Conservation (phyloP, 2,329 filamentous ascomycete genomes). For the Diaporthe sp. region DNA sequence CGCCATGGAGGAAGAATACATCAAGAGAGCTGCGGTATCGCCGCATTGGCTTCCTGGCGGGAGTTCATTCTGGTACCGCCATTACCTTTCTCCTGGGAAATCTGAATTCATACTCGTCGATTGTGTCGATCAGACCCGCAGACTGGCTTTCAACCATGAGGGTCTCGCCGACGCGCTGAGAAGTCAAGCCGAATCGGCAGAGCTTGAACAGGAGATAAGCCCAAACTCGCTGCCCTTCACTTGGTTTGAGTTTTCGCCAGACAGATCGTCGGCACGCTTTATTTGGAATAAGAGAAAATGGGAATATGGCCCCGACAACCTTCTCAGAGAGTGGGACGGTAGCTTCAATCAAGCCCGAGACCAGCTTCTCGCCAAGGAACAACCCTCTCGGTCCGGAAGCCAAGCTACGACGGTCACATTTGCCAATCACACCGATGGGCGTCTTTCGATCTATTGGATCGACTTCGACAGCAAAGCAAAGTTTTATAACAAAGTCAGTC, state of each 20-base stretch:
- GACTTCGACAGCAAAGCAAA: neutral
- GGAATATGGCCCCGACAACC: neutral
- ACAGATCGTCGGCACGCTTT: neutral
- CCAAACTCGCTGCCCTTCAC: neutral
- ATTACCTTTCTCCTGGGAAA: neutral
- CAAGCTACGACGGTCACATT: neutral
- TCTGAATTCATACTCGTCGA: neutral
- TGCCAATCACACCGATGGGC: neutral
- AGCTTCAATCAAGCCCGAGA: neutral
- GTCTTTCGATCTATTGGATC: neutral
- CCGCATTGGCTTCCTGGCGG: neutral
- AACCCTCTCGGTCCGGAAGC: neutral
- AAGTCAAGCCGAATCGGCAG: neutral
- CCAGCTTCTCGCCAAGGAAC: neutral
- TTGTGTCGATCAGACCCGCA: neutral
- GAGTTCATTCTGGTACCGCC: neutral
- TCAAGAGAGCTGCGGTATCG: neutral
- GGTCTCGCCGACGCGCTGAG: neutral
- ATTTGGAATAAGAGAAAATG: neutral
- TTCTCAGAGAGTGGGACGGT: neutral
- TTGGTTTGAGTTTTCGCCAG: neutral
- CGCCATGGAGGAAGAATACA: constrained; percentile 3
- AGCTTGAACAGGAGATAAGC: neutral
- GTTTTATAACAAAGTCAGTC: neutral
- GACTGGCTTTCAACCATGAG: neutral